Percentiles rank a stretch among this genome's conserved stretches.
These are phyloP conservation scores for Boechera stricta DNA, from an alignment of 345 rosid genomes.

Conservation along the genomic window DNA sequence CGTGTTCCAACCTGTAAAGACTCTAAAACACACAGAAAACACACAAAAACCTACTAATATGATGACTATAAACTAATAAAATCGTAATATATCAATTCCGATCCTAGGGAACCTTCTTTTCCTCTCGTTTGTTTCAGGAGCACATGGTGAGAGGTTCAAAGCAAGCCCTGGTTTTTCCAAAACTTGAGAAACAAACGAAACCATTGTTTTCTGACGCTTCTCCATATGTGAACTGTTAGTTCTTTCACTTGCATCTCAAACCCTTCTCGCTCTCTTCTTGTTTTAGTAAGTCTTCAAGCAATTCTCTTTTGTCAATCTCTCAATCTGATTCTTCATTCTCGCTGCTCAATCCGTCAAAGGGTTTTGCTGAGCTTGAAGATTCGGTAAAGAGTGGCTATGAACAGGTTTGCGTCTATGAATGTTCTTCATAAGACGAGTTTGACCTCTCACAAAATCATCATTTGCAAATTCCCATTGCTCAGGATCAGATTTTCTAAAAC, in stretches of 20 bases:
- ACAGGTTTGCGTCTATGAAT: conserved; percentile 92
- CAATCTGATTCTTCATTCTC: conserved; percentile 62
- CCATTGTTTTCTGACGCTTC: conserved; percentile 64
- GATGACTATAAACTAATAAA: no score
- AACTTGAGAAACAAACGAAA: conserved; percentile 56
- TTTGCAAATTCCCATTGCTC: conserved; percentile 98
- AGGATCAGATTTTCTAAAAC: conserved; percentile 87
- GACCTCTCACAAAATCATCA: conserved; percentile 85
- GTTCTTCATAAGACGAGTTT: conserved; percentile 79
- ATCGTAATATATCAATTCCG: no score
- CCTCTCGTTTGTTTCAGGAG: conserved; percentile 64
- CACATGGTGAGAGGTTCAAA: conserved; percentile 54
- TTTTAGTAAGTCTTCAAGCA: conserved; percentile 58
- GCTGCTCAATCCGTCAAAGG: conserved; percentile 66
- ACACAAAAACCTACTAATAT: no score
- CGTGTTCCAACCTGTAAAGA: no score
- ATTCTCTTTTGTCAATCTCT: conserved; percentile 63
- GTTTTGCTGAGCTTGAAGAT: conserved; percentile 60
- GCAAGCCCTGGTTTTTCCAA: conserved; percentile 77
- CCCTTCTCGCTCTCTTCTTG: conserved; percentile 57
- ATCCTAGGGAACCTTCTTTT: conserved; percentile 81
- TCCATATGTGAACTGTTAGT: conserved; percentile 66
- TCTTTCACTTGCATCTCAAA: conserved; percentile 60
- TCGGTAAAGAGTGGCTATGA: conserved; percentile 85
- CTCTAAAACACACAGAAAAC: no score